Conservation (phyloP, 306 rosid species). For the Ochetophila trinervis region DNA sequence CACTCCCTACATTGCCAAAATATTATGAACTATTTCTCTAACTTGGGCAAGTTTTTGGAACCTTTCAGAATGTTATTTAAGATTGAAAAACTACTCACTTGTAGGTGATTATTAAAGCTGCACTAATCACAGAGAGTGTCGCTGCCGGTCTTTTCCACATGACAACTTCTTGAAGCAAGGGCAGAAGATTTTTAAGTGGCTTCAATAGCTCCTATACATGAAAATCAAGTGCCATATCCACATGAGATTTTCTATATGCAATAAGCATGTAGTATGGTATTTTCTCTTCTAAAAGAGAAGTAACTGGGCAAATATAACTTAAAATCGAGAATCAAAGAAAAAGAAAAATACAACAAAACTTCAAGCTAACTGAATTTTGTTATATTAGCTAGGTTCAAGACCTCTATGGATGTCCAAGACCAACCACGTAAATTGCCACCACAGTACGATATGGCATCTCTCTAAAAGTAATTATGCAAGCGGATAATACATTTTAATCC, state of each 20-base stretch:
- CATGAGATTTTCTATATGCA: slow-evolving; percentile 10
- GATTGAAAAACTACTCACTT: slow-evolving; percentile 40
- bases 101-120: slow-evolving; percentile 51
- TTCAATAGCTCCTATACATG: slow-evolving; percentile 63
- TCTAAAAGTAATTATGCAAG: not conserved
- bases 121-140: slow-evolving; percentile 45
- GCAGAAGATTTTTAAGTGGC: slow-evolving; percentile 46
- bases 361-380: not conserved
- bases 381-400: not conserved
- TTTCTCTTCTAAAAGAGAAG: not conserved
- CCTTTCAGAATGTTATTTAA: not conserved
- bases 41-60: not conserved
- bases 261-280: not conserved
- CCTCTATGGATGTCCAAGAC: not conserved
- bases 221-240: slow-evolving; percentile 13
- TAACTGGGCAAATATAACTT: not conserved
- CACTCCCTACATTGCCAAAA: slow-evolving; percentile 63
- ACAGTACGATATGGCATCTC: not conserved
- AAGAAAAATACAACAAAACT: slow-evolving; percentile 5
- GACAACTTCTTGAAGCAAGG: slow-evolving; percentile 54
- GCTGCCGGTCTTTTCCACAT: slow-evolving; percentile 68
- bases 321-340: not conserved
- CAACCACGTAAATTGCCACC: not conserved
- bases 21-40: slow-evolving; percentile 6
- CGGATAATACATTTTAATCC: too few relatives aligned